Base-by-base conservation (phyloP, 345 rosid species). In the Populus tremula region DNA sequence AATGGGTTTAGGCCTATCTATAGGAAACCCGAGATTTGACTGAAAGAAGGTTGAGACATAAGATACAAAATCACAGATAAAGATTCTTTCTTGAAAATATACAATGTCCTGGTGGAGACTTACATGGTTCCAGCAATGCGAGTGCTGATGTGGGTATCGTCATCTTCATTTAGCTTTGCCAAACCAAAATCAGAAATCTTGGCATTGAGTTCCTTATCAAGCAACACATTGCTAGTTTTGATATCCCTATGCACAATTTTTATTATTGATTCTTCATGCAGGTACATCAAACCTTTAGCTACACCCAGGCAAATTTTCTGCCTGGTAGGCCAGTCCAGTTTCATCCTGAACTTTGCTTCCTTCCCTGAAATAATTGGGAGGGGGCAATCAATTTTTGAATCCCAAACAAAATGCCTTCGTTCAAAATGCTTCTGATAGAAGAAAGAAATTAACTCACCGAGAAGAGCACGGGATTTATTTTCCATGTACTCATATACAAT, bases 211-310 rank as follows among this genome's bases (percentile, higher is more conserved):
- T 92, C 87, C 84, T 90, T 91, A 71, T 94, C 97, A 36, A 94
- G 94, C 80, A 94, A 85, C 77, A 94, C 94, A 50, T 94, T 92
- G 85, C 97, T 91, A 8, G 94, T 87, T 89, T 94, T 94, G 72
- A 92, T 92, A 88, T 94, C 98, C 82, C 98, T 86, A 76, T 94
- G 98, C 81, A 94, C 94, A 78, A 94, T 89, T 84, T 89, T 94
- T 82, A 94, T 87, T 74, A 82, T 84, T 0, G 98, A 94, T 74
- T 94, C 98, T 82, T 84, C 97, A 33, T 94, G 98, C 72, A 94
- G 96, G 84, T 84, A 91, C 68, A 87, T 87, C 76, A 92, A 84
- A 77, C 97, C 98, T 76, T 83, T 88, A 69, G 97, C 96, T 69
- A 94, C 89, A 12, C 90, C 97, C 8, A 91, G 65, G 84, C 86